phyloP scores from a whole-genome alignment of 73 alveolate genomes.

The Stentor roeselii region DNA sequence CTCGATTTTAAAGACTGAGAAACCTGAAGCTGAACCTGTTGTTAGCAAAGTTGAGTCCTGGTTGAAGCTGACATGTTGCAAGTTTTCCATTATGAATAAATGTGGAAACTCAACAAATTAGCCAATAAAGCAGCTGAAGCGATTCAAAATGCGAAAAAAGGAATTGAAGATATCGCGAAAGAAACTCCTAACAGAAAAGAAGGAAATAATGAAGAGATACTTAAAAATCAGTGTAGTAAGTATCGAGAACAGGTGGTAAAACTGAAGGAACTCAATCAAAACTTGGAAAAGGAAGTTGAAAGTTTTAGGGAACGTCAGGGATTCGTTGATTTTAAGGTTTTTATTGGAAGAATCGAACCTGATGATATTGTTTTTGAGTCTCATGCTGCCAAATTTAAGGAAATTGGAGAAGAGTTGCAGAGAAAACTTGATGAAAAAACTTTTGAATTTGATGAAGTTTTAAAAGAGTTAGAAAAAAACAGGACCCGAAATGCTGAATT shows the following conservation, averaged over 20 bases:
- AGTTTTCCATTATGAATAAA: slow-evolving; percentile 60
- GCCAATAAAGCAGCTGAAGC: slow-evolving; percentile 14
- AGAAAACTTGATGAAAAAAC: too few species aligned
- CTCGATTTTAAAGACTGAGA: slow-evolving; percentile 49
- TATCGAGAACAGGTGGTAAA: not conserved
- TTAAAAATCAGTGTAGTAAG: not conserved
- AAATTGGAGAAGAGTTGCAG: too few species aligned
- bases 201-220: not conserved
- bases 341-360: not conserved
- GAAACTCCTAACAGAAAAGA: not conserved
- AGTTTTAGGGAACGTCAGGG: not conserved
- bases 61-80: slow-evolving; percentile 65
- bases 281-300: not conserved
- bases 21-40: slow-evolving; percentile 73
- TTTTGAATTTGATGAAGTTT: too few species aligned
- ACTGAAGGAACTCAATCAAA: not conserved
- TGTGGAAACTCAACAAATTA: not conserved
- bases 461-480: too few species aligned
- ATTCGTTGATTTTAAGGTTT: not conserved
- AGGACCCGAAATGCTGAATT: too few species aligned
- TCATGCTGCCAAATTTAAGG: too few species aligned
- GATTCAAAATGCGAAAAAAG: not conserved
- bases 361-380: too few species aligned
- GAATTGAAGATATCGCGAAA: not conserved
- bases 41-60: slow-evolving; percentile 66